A percentile compares a stretch with the other conserved stretches of the same genome.
Conservation (phyloP, 495 filamentous ascomycete species). For the Annulohypoxylon stygium region DNA sequence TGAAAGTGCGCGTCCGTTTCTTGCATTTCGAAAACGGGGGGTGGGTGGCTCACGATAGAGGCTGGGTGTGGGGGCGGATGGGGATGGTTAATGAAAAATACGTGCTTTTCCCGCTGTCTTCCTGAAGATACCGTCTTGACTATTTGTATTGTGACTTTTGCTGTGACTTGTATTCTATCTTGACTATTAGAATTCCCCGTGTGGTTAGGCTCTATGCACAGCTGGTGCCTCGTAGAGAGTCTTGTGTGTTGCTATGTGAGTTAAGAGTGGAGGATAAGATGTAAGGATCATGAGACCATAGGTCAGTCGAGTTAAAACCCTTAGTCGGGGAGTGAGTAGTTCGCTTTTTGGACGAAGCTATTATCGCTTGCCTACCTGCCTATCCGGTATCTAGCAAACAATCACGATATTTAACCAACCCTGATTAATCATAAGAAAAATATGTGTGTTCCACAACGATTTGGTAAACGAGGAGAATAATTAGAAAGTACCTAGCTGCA, state of each 20-base stretch:
- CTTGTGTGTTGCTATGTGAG: too few relatives aligned
- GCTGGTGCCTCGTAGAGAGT: neutral
- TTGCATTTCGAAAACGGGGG: constrained; percentile 30
- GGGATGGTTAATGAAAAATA: constrained; percentile 44
- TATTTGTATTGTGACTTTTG: constrained; percentile 18
- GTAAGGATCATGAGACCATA: neutral
- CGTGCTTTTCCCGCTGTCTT: constrained; percentile 36
- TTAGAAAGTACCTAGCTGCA: too few relatives aligned
- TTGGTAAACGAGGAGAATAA: too few relatives aligned
- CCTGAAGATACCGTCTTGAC: constrained; percentile 20
- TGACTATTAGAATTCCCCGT: neutral
- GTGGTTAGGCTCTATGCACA: neutral
- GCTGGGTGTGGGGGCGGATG: constrained; percentile 25
- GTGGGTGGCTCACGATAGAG: constrained; percentile 22
- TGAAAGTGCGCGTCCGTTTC: constrained; percentile 24
- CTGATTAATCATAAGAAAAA: too few relatives aligned
- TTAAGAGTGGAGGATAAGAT: neutral
- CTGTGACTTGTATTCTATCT: neutral
- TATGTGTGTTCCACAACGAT: too few relatives aligned
- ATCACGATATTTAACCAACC: too few relatives aligned
- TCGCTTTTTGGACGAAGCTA: too few relatives aligned
- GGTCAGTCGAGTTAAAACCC: neutral
- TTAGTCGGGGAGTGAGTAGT: too few relatives aligned
- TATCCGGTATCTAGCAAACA: too few relatives aligned
- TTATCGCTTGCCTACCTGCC: too few relatives aligned